phyloP scores from a whole-genome alignment of 192 early-diverging fungal genomes.

The Kickxella alabastrina region DNA sequence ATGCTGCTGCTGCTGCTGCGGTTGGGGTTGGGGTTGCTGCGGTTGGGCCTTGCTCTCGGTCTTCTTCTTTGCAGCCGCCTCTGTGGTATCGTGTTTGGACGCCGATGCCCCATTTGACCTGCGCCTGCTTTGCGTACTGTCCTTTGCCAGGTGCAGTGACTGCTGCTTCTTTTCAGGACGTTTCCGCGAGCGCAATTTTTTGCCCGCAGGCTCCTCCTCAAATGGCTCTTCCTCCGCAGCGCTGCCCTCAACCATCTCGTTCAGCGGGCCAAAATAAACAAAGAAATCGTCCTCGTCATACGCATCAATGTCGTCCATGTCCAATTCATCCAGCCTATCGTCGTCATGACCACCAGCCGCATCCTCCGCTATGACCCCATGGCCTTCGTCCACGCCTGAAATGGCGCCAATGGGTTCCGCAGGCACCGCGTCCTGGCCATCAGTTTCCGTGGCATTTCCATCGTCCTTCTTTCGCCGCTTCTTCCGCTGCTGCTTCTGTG shows the following conservation, averaged over 20 bases:
- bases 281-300: conserved; percentile 50
- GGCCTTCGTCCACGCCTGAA: neutral
- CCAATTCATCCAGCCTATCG: neutral
- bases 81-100: conserved; percentile 16
- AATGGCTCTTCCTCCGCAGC: conserved; percentile 15
- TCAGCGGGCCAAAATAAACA: conserved; percentile 49
- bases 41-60: conserved; percentile 13
- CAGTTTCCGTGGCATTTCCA: conserved; percentile 36
- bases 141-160: conserved; percentile 9
- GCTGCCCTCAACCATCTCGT: conserved; percentile 21
- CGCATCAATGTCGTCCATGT: conserved; percentile 35
- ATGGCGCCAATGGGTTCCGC: neutral
- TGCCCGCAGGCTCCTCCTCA: conserved; percentile 20
- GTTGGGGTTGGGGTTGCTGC: neutral
- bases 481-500: conserved; percentile 31
- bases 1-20: neutral
- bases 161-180: conserved; percentile 30
- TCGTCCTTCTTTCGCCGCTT: conserved; percentile 46
- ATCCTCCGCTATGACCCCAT: neutral
- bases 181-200: conserved; percentile 25
- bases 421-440: conserved; percentile 9
- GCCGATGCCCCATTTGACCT: conserved; percentile 18
- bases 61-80: conserved; percentile 21
- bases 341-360: neutral
- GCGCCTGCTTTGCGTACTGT: conserved; percentile 10